These are phyloP conservation scores for Erigeron philadelphicus DNA, from an alignment of 140 eudicot genomes.

Conservation along the genomic window DNA sequence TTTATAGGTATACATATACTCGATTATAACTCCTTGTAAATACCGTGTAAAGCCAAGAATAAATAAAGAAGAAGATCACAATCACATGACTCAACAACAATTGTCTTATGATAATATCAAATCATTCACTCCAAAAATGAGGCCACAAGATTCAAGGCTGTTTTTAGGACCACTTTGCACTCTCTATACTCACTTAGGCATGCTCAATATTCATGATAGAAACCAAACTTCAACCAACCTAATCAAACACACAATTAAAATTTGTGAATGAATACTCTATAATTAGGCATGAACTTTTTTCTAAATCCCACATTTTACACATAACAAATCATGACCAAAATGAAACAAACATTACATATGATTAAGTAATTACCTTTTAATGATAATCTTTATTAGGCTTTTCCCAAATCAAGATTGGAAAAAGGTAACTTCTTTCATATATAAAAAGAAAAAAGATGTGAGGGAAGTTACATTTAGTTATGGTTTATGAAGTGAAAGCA, in stretches of 20 bases:
- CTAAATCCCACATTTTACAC: not conserved
- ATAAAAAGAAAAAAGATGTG: conserved; percentile 7
- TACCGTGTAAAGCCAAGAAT: conserved; percentile 22
- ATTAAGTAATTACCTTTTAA: conserved; percentile 29
- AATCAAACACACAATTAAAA: conserved; percentile 27
- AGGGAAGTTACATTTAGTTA: conserved; percentile 7
- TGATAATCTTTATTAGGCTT: conserved; percentile 22
- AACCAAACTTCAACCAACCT: conserved; percentile 44
- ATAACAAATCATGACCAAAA: conserved; percentile 15
- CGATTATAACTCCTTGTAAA: conserved; percentile 6
- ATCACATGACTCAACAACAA: conserved; percentile 60
- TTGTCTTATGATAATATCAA: conserved; percentile 42
- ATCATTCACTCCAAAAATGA: conserved; percentile 45
- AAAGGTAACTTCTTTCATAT: conserved; percentile 10
- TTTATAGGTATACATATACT: not conserved
- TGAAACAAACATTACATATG: conserved; percentile 25
- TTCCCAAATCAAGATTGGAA: conserved; percentile 23
- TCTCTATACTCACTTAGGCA: conserved; percentile 23
- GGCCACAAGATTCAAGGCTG: conserved; percentile 48
- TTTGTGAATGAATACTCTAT: conserved; percentile 19
- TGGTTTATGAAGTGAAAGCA: conserved; percentile 31
- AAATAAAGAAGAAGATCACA: conserved; percentile 19
- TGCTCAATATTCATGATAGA: conserved; percentile 31
- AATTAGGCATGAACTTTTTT: conserved; percentile 25
- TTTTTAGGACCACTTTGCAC: conserved; percentile 36